Evolutionary conservation across 2,329 filamentous ascomycete genomes (phyloP).

Genomic region (Emmonsiellopsis sp.): DNA sequence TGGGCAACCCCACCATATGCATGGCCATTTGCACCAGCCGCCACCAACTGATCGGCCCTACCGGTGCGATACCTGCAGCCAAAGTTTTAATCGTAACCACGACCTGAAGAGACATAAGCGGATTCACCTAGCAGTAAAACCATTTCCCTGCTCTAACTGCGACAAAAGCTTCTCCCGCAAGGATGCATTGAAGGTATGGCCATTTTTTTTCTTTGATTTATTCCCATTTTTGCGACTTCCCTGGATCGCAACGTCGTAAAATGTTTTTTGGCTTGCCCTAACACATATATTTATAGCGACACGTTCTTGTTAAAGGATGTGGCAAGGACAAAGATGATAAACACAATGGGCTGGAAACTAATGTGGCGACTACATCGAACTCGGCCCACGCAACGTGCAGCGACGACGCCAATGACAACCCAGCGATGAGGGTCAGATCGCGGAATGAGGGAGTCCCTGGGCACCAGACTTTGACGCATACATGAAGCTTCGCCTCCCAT

Average conservation of each 20-base stretch:
- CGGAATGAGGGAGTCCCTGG: too few relatives aligned
- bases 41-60: constrained; percentile 73
- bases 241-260: background rate
- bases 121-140: constrained; percentile 91
- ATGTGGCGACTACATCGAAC: too few relatives aligned
- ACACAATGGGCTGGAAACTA: background rate
- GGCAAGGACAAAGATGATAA: constrained; percentile 27
- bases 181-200: constrained; percentile 83
- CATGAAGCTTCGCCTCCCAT: too few relatives aligned
- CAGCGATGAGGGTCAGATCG: too few relatives aligned
- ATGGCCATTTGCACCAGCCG: constrained; percentile 43
- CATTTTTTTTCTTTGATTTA: constrained; percentile 9
- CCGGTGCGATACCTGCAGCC: constrained; percentile 84
- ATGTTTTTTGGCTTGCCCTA: constrained; percentile 2
- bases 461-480: too few relatives aligned
- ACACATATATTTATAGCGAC: constrained; percentile 37
- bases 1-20: constrained; percentile 37
- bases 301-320: constrained; percentile 57
- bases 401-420: too few relatives aligned
- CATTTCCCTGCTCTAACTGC: constrained; percentile 82
- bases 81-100: constrained; percentile 93
- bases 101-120: constrained; percentile 92
- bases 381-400: too few relatives aligned
- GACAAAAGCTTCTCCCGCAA: constrained; percentile 97
- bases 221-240: background rate